A percentile compares a stretch with the other conserved stretches of the same genome.
Evolutionary conservation across 768 basidiomycete genomes (phyloP).

Genomic region (Rhodotorula babjevae): DNA sequence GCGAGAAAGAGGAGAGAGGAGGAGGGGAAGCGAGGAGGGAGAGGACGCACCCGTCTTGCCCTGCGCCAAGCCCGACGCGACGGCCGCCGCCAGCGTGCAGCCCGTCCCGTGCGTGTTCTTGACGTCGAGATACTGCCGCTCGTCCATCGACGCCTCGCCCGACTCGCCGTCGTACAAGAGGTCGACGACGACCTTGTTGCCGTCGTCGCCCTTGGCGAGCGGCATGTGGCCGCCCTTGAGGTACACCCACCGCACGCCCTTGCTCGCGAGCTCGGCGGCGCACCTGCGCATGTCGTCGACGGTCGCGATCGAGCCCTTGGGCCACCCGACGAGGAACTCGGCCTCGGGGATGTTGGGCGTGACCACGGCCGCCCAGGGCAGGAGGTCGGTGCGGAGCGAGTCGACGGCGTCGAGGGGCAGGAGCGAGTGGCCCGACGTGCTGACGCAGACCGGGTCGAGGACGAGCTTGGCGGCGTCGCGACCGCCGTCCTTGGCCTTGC

Average conservation of each 20-base stretch:
- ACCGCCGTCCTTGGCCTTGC: not conserved
- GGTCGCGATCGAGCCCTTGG: slow-evolving; percentile 22
- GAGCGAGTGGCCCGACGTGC: slow-evolving; percentile 78
- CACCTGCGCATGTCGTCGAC: slow-evolving; percentile 57
- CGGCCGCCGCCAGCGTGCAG: slow-evolving; percentile 80
- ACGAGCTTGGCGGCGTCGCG: slow-evolving; percentile 54
- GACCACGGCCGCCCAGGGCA: slow-evolving; percentile 66
- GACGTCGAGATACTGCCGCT: slow-evolving; percentile 53
- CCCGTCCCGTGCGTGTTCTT: slow-evolving; percentile 76
- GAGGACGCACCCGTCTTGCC: slow-evolving; percentile 51
- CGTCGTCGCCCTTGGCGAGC: slow-evolving; percentile 36
- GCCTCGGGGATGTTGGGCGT: slow-evolving; percentile 85
- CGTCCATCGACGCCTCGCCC: slow-evolving; percentile 39
- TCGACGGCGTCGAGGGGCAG: slow-evolving; percentile 64
- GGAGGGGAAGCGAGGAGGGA: not conserved
- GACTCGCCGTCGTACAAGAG: slow-evolving; percentile 53
- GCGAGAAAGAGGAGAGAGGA: too few species aligned
- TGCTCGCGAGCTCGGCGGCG: slow-evolving; percentile 52
- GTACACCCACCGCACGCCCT: slow-evolving; percentile 60
- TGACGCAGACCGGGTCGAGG: slow-evolving; percentile 85
- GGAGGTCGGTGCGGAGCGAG: slow-evolving; percentile 58
- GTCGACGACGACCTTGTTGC: slow-evolving; percentile 58
- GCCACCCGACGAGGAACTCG: slow-evolving; percentile 58
- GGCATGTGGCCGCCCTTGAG: slow-evolving; percentile 80
- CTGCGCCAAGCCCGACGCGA: slow-evolving; percentile 63